Conservation (phyloP, 1,139 yeast genomes). For the Saccharomycopsis hybrid region DNA sequence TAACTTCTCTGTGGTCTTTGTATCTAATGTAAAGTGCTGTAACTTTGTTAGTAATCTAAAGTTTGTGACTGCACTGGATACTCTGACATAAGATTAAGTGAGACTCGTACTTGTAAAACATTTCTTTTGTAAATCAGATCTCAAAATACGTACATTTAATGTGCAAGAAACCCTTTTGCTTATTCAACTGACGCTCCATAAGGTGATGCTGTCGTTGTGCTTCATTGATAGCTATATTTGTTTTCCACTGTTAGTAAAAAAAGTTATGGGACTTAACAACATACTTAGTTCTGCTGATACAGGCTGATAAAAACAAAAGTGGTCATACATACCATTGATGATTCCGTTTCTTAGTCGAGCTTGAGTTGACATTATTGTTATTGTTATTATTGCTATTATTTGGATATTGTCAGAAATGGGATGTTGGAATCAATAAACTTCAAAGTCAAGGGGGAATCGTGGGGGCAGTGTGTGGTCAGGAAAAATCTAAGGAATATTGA, state of each 20-base stretch:
- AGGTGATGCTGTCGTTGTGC: constrained; percentile 4
- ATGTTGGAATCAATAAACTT: too few species aligned
- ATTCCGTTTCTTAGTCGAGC: background rate
- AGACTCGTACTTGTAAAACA: too few species aligned
- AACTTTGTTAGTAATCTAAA: too few species aligned
- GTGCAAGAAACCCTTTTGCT: constrained; percentile 13
- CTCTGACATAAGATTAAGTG: too few species aligned
- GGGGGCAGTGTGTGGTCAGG: too few species aligned
- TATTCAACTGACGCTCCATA: constrained; percentile 1
- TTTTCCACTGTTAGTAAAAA: background rate
- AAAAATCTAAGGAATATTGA: too few species aligned
- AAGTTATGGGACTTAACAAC: background rate
- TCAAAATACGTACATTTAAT: constrained; percentile 8
- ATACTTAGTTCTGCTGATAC: background rate
- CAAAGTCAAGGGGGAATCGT: too few species aligned
- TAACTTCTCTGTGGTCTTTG: constrained; percentile 8
- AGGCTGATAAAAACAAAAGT: background rate
- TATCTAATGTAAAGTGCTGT: constrained; percentile 1
- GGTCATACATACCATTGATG: background rate
- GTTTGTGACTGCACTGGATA: too few species aligned
- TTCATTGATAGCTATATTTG: constrained; percentile 1
- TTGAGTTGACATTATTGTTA: background rate
- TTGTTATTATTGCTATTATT: too few species aligned
- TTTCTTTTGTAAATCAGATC: too few species aligned
- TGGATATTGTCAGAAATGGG: too few species aligned